Evolutionary conservation across 148 eudicot genomes (phyloP).

Genomic region (Silene latifolia): DNA sequence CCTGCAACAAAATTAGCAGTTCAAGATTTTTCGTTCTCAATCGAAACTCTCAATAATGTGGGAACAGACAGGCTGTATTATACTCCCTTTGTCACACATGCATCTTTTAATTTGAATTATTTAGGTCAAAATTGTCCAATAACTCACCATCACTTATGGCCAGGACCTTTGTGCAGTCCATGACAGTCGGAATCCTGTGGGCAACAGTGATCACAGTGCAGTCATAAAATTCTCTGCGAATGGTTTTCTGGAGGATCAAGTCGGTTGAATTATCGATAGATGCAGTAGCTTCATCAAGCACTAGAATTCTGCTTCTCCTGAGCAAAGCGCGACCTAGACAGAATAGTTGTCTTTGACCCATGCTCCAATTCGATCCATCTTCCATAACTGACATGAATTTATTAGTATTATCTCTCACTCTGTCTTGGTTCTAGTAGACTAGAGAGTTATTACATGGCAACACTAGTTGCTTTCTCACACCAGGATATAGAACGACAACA

Average conservation of each 20-base stretch:
- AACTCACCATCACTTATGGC: conserved; percentile 37
- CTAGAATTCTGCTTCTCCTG: conserved; percentile 76
- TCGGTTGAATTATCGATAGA: conserved; percentile 88
- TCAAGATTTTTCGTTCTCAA: neutral
- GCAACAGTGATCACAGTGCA: conserved; percentile 33
- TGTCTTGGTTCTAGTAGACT: neutral
- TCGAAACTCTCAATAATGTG: neutral
- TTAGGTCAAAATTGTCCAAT: neutral
- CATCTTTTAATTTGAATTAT: neutral
- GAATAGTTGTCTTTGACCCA: conserved; percentile 91
- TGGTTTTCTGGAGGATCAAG: conserved; percentile 30
- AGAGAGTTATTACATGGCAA: too few relatives aligned
- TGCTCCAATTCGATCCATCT: conserved; percentile 95
- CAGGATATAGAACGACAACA: neutral
- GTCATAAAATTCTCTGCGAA: conserved; percentile 40
- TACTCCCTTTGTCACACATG: neutral
- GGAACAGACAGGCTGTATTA: neutral
- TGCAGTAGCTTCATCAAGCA: conserved; percentile 95
- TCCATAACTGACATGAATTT: conserved; percentile 47
- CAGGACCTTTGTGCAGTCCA: conserved; percentile 47
- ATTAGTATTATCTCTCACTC: neutral
- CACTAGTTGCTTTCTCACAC: too few relatives aligned
- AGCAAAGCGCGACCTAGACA: conserved; percentile 82
- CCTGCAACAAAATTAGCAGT: conserved; percentile 35
- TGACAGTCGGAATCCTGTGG: conserved; percentile 44